Conservation (phyloP, 2,329 filamentous ascomycete genomes). For the Trichoderma sp. region DNA sequence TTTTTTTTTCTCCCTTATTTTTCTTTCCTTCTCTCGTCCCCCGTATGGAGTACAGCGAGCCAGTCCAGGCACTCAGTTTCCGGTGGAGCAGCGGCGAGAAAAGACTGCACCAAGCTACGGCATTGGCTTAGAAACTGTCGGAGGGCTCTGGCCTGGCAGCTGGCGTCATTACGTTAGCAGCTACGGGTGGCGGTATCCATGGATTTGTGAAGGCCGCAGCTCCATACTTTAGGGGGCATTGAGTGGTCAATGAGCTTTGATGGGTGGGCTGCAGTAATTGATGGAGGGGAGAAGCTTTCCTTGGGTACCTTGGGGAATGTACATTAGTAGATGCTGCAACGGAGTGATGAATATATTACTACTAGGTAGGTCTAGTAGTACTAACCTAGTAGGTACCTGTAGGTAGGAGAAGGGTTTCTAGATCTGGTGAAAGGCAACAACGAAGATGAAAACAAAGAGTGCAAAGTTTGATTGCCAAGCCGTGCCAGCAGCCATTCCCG, state of each 20-base stretch:
- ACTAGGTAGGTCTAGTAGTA: too few relatives aligned
- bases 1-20: not conserved
- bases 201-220: not conserved
- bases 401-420: not conserved
- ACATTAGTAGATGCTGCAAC: too few relatives aligned
- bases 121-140: not conserved
- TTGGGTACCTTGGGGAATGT: not conserved
- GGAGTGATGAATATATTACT: not conserved
- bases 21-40: not conserved
- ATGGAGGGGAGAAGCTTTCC: not conserved
- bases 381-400: not conserved
- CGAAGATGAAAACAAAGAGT: not conserved
- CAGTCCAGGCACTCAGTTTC: not conserved
- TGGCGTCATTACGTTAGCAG: slow-evolving; percentile 2
- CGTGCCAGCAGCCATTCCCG: not conserved
- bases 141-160: not conserved
- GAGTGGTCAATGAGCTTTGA: not conserved
- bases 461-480: not conserved
- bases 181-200: not conserved
- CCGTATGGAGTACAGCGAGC: not conserved
- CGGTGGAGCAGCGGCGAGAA: slow-evolving; percentile 4
- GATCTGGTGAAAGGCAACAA: not conserved
- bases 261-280: not conserved
- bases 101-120: not conserved
- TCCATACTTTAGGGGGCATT: not conserved